Conservation (phyloP, 768 basidiomycete genomes). For the Tricholoma flavovirens region DNA sequence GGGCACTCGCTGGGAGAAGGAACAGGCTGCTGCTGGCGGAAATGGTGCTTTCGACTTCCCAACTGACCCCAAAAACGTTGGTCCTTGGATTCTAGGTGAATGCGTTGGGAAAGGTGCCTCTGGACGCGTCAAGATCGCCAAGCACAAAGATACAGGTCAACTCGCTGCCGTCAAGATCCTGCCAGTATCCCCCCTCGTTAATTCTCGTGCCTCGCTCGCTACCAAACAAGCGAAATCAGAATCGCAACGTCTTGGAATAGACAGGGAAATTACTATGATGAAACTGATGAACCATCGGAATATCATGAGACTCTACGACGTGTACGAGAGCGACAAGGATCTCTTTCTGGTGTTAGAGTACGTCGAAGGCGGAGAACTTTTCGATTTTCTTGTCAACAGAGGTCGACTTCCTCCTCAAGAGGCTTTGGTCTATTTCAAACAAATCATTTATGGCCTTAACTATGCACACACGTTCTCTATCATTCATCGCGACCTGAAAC, state of each 20-base stretch:
- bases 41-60: constrained; percentile 71
- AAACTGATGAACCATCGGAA: constrained; percentile 99
- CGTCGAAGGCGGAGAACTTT: constrained; percentile 93
- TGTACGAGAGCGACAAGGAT: constrained; percentile 88
- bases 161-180: constrained; percentile 96
- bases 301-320: constrained; percentile 92
- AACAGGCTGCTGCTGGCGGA: constrained; percentile 76
- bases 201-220: constrained; percentile 62
- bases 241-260: constrained; percentile 80
- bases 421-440: constrained; percentile 90
- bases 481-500: constrained; percentile 96
- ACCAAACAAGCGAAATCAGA: constrained; percentile 68
- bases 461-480: constrained; percentile 98
- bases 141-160: constrained; percentile 78
- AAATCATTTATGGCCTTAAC: constrained; percentile 91
- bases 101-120: constrained; percentile 93
- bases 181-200: constrained; percentile 72
- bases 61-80: constrained; percentile 80
- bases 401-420: constrained; percentile 76
- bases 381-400: constrained; percentile 90
- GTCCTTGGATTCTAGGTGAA: constrained; percentile 91
- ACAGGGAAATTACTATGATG: constrained; percentile 97
- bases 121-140: constrained; percentile 91
- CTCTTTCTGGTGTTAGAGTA: constrained; percentile 94
- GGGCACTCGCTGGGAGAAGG: constrained; percentile 84